A percentile compares a stretch with the other conserved stretches of the same genome.
Conservation (phyloP, 768 basidiomycete genomes). For the Mrakia hoshinonis region DNA sequence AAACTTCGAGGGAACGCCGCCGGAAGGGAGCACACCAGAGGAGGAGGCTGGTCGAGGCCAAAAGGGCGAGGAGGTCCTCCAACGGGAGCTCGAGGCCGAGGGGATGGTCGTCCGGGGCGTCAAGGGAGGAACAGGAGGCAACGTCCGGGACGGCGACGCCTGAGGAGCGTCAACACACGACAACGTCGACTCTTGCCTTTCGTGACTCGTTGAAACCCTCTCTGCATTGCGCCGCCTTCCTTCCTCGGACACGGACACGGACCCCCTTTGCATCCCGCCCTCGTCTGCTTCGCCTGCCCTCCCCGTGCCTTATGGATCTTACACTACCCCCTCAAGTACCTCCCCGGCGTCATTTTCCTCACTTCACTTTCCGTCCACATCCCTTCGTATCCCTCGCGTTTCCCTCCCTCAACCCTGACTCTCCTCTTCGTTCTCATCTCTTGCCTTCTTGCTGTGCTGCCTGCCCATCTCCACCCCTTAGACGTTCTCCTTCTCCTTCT, state of each 20-base stretch:
- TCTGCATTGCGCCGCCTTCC: too few relatives aligned
- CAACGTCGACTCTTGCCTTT: not conserved
- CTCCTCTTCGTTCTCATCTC: too few relatives aligned
- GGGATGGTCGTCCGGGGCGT: constrained; percentile 19
- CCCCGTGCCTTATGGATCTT: not conserved
- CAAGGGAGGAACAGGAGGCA: constrained; percentile 13
- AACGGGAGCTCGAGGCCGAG: constrained; percentile 15
- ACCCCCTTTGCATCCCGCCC: not conserved
- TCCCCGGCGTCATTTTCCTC: not conserved
- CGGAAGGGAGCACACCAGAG: not conserved
- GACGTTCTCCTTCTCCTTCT: too few relatives aligned
- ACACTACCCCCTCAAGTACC: not conserved
- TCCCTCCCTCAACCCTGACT: too few relatives aligned
- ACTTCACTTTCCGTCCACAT: too few relatives aligned
- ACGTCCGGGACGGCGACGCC: not conserved
- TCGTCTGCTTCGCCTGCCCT: too few relatives aligned
- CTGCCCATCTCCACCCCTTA: too few relatives aligned
- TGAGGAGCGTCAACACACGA: not conserved
- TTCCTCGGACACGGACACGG: too few relatives aligned
- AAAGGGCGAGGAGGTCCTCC: constrained; percentile 5
- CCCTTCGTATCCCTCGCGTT: too few relatives aligned
- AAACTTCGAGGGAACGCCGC: constrained; percentile 4
- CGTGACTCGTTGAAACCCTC: not conserved
- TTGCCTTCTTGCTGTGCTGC: too few relatives aligned
- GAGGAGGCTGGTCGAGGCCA: constrained; percentile 7